Evolutionary conservation across 768 basidiomycete genomes (phyloP), one percentile per base, ranked within the genome.

Genomic region (Lactarius akahatsu): DNA sequence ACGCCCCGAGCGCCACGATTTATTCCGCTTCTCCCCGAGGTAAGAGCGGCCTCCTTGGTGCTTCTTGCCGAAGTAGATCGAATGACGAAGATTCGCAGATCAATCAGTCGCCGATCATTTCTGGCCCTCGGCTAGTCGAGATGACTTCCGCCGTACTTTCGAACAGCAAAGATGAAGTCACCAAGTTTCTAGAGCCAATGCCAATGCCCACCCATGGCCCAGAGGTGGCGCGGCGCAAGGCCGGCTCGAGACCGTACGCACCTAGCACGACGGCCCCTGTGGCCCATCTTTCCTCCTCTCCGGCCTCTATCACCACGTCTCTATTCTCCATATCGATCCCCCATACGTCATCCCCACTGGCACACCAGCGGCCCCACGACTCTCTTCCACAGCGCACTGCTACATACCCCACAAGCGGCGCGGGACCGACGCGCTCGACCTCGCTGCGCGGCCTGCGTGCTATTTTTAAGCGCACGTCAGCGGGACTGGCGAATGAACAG

Each of bases 401-500:
- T 9, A 38, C 36, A 16, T 16, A 7, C 16, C 3, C 23, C 50
- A 11, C 9, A 30, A 32, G 66, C 34, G 58, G 38, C 32, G 8
- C 5, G 15, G 23, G 18, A 32, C 66, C 57, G 1, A 47, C 15
- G 13, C 66, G 61, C 41, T 59, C 62, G 20, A 38, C 66, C 40
- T 67, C 66, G 32, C 11, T 67, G 40, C 57, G 50, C 3, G 62
- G 66, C 32, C 52, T 67, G 26, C 57, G 66, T 18, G 62, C 66
- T 7, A 67, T 67, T 10, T 67, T 67, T 52, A 63, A 67, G n/a
- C 66, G 66, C 10, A 67, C 62, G 20, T 67, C 66, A 36, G 61
- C 57, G 13, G 65, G 60, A 18, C 55, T 65, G 56, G 41, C 52
- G 26, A 32, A 32, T 15, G 50, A 18, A 3, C 58, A 54, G 40